Conservation (phyloP, 2,329 filamentous ascomycete genomes). For the Beauveria scarabaeidicola region DNA sequence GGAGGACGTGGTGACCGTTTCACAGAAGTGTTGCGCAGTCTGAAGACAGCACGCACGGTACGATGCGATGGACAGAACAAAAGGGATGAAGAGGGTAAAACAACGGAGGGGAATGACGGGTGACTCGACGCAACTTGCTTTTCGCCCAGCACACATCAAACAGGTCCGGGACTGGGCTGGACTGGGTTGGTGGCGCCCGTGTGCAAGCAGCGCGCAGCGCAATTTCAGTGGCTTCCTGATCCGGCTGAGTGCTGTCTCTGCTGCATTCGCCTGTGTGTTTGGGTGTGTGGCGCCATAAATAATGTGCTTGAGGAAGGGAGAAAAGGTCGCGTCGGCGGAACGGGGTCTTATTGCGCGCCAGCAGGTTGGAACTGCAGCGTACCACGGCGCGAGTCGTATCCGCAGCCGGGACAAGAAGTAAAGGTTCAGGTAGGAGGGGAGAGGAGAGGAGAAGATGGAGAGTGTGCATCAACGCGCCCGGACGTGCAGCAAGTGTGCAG, state of each 20-base stretch:
- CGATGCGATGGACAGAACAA: not conserved
- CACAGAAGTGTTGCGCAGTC: not conserved
- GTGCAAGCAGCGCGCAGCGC: not conserved
- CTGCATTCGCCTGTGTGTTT: not conserved
- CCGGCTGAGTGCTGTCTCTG: conserved; percentile 6
- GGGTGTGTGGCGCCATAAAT: not conserved
- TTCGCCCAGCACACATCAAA: conserved; percentile 6
- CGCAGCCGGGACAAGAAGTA: not conserved
- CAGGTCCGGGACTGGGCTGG: not conserved
- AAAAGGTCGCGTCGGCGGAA: not conserved
- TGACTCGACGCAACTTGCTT: not conserved
- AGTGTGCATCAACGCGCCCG: conserved; percentile 6
- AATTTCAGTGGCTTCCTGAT: conserved; percentile 9
- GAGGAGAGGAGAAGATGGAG: not conserved
- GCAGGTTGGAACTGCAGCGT: not conserved
- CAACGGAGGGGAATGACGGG: not conserved
- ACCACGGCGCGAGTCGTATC: not conserved
- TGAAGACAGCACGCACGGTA: not conserved
- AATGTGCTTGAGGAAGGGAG: not conserved
- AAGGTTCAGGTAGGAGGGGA: not conserved
- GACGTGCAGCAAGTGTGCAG: conserved; percentile 3
- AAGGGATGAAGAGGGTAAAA: not conserved
- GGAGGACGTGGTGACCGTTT: not conserved
- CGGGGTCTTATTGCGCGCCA: not conserved
- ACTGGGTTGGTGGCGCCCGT: not conserved